Percentiles rank a stretch among this genome's conserved stretches.
phyloP scores from a whole-genome alignment of 1,139 yeast species.

The Hyphopichia burtonii region DNA sequence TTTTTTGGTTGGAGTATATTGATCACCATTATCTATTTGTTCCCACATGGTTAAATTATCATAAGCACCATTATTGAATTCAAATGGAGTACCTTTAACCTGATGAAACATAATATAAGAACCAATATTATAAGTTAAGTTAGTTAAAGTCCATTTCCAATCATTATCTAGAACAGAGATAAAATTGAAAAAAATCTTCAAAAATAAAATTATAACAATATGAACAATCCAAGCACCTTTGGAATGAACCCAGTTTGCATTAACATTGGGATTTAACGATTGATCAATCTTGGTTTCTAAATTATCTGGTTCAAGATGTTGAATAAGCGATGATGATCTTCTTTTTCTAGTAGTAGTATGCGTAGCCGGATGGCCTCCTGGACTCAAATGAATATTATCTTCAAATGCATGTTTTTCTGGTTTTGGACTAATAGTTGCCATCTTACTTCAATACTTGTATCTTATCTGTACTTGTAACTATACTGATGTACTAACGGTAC shows the following conservation, averaged over 20 bases:
- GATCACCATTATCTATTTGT: conserved; percentile 95
- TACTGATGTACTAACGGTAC: too few relatives aligned
- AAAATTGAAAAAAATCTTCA: conserved; percentile 75
- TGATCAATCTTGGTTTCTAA: conserved; percentile 93
- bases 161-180: conserved; percentile 71
- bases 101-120: conserved; percentile 95
- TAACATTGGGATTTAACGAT: conserved; percentile 80
- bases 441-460: background rate
- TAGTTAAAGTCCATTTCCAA: conserved; percentile 92
- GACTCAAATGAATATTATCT: conserved; percentile 9
- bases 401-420: background rate
- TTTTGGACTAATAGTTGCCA: background rate
- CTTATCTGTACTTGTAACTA: too few relatives aligned
- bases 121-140: conserved; percentile 85
- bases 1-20: conserved; percentile 94
- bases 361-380: conserved; percentile 23
- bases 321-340: conserved; percentile 57
- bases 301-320: conserved; percentile 90
- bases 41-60: conserved; percentile 99
- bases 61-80: conserved; percentile 93
- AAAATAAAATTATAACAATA: conserved; percentile 70
- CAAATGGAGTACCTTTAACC: conserved; percentile 96
- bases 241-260: conserved; percentile 94
- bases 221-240: conserved; percentile 97
- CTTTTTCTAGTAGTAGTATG: conserved; percentile 41